Base-by-base conservation (phyloP, 169 alveolate genomes). In the Babesia microti region DNA sequence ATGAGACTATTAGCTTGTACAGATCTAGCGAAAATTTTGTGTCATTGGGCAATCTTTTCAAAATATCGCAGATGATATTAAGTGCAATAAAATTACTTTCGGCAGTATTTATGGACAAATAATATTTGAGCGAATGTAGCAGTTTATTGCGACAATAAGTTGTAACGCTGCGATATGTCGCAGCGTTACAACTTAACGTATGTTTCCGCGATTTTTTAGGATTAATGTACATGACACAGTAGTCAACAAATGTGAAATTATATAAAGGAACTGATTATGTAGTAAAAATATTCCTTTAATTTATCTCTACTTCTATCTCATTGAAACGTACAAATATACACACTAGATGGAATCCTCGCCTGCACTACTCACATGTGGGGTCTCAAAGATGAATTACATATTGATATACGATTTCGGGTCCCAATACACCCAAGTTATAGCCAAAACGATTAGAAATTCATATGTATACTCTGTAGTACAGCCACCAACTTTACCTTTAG, bases 381-480 rank as follows among this genome's bases (percentile, higher is more conserved):
- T 17, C 14, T 5, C 2, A 2, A n/a, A 51, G 21, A 36, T 39
- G 41, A 9, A 68, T 39, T 40, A 27, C 28, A 67, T 68, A 19
- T 56, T 75, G 26, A 65, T 75, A 12, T 53, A 68, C 41, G 79
- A 75, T 61, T 65, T 68, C 37, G 85, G 85, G 11, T 68, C 72
- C 39, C 75, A 71, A 46, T 61, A 66, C 21, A 57, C 79, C n/a
- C 70, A 70, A 33, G 21, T 75, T 15, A 55, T 75, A 54, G 71
- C 69, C 18, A 56, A 75, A 18, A 52, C 68, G 27, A 56, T 75
- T 26, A 56, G 79, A 7, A 65, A 50, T 11, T 48, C 69, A 27
- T 70, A 71, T 11, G 65, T 75, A 23, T 44, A 54, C 40, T 69
- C 81, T 49, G 85, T 68, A 41, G 60, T 74, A 18, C 51, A 41